Base-by-base conservation (phyloP, 768 basidiomycete species). In the Lactarius vividus region DNA sequence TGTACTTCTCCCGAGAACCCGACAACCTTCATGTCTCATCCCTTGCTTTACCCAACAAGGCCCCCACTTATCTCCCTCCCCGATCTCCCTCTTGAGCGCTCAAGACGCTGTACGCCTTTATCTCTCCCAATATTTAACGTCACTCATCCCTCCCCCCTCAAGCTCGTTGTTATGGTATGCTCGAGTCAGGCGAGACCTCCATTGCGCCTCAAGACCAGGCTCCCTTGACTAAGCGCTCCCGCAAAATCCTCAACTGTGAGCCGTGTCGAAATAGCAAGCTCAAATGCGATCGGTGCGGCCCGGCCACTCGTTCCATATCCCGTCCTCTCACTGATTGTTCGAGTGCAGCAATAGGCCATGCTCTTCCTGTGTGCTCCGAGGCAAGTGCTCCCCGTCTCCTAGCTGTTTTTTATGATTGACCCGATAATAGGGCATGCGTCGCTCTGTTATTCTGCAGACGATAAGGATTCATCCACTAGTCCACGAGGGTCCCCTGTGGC, bases 251-350 rank as follows among this genome's bases (percentile, higher is more conserved):
- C 52, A 70, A 70, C 37, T 70, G 69, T 52, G 63, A 69, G 58
- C 67, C 69, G 28, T 70, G 69, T 59, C 62, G 69, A 58, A 65
- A 62, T 46, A 70, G 69, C 64, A 70, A 70, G 61, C 67, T 70
- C 61, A 70, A 70, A n/a, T 70, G 69, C 20, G 69, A 70, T 42
- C 63, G 69, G 69, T 70, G 46, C 35, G 58, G 29, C 39, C 49
- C 29, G 33, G 26, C 2, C 18, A 26, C 35, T 26, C 5, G 35
- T 31, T 29, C 57, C 35, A 20, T 29, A 29, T 35, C 33, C 40
- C 23, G 23, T 13, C 23, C 35, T 18, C 55, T 33, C 23, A 31
- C 52, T 58, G 40, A 57, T 53, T 23, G 1, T 39, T 53, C 11
- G 49, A 60, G 7, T 28, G 16, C 55, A 70, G 69, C 20, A 70